phyloP scores from a whole-genome alignment of 1,284 basidiomycete species.

The Cryptococcus sp. region DNA sequence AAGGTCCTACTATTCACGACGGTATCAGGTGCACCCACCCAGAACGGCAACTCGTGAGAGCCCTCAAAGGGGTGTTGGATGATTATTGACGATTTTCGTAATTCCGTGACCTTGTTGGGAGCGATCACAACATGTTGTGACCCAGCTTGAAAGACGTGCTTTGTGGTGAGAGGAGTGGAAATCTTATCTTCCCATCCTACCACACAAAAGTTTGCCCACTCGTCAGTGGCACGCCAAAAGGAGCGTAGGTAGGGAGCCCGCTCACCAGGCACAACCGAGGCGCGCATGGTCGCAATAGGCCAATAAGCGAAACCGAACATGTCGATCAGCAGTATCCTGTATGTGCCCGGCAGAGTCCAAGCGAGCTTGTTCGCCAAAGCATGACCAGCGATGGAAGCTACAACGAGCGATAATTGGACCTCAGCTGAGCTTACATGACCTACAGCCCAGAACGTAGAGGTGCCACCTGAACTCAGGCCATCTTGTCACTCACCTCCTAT shows the following conservation, averaged over 20 bases:
- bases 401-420: too few relatives aligned
- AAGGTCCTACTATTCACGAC: neutral
- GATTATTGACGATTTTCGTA: constrained; percentile 39
- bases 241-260: neutral
- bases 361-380: constrained; percentile 41
- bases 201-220: constrained; percentile 2
- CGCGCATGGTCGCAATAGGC: constrained; percentile 49
- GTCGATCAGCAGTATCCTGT: constrained; percentile 55
- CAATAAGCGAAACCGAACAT: constrained; percentile 46
- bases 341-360: constrained; percentile 40
- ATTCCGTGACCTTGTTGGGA: constrained; percentile 45
- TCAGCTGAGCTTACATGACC: constrained; percentile 8
- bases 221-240: neutral
- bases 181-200: constrained; percentile 52
- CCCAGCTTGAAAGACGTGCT: constrained; percentile 41
- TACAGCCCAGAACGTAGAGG: too few relatives aligned
- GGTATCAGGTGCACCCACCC: constrained; percentile 31
- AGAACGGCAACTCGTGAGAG: constrained; percentile 47
- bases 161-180: constrained; percentile 36
- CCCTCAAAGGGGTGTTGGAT: constrained; percentile 50
- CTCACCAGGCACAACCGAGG: constrained; percentile 51
- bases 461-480: too few relatives aligned
- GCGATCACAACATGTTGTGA: constrained; percentile 42
- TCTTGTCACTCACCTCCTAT: constrained; percentile 31
- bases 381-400: constrained; percentile 41